phyloP scores from a whole-genome alignment of 2,329 filamentous ascomycete species.

The Sclerotinia spermophila region DNA sequence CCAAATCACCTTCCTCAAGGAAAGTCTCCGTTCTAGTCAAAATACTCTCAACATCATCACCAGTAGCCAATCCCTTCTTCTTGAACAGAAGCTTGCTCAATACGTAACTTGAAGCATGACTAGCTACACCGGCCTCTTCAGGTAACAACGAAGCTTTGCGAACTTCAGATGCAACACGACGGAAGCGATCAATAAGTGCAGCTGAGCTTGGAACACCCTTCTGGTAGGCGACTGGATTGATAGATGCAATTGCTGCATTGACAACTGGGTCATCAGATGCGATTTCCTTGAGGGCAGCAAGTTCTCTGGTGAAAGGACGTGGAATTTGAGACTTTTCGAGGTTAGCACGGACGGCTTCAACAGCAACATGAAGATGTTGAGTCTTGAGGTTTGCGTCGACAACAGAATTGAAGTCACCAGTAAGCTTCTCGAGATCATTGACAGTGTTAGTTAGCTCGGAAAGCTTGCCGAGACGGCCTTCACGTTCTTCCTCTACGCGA shows the following conservation, averaged over 20 bases:
- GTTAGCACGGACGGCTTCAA: slow-evolving; percentile 85
- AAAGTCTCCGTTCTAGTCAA: slow-evolving; percentile 84
- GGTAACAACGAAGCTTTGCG: slow-evolving; percentile 90
- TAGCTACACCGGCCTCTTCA: slow-evolving; percentile 89
- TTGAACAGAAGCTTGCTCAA: slow-evolving; percentile 95
- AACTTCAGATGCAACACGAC: slow-evolving; percentile 85
- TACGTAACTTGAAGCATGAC: slow-evolving; percentile 84
- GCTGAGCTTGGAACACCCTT: slow-evolving; percentile 78
- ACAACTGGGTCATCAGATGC: slow-evolving; percentile 81
- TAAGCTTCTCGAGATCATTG: slow-evolving; percentile 79
- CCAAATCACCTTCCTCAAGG: slow-evolving; percentile 88
- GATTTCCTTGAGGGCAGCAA: slow-evolving; percentile 92
- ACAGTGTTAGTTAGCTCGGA: slow-evolving; percentile 75
- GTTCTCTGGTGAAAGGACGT: slow-evolving; percentile 83
- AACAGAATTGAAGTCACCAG: slow-evolving; percentile 83
- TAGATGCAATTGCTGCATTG: slow-evolving; percentile 90
- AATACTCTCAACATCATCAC: slow-evolving; percentile 90
- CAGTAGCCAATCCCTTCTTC: slow-evolving; percentile 80
- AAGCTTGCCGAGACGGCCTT: slow-evolving; percentile 81
- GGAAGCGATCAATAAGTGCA: slow-evolving; percentile 92
- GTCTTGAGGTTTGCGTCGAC: slow-evolving; percentile 88
- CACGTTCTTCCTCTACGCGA: slow-evolving; percentile 83
- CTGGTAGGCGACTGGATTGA: slow-evolving; percentile 92
- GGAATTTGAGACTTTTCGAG: slow-evolving; percentile 72
- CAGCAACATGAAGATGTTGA: slow-evolving; percentile 92